Evolutionary conservation across 305 asterid species (phyloP).

Genomic region (Plantago rigida): DNA sequence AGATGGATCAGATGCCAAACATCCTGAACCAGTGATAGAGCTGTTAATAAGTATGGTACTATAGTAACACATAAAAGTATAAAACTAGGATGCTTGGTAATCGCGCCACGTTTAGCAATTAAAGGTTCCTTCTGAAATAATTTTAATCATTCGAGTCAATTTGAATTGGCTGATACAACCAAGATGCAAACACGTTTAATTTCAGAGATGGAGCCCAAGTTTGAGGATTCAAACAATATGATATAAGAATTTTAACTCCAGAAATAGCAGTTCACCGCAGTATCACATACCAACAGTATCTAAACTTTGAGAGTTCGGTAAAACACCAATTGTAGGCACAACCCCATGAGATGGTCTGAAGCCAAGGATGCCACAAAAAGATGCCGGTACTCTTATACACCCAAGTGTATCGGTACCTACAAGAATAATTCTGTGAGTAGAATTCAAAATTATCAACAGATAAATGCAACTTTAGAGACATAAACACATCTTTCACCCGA

Average conservation of each 20-base stretch:
- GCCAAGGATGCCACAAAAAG: conserved; percentile 72
- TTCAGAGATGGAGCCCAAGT: conserved; percentile 1
- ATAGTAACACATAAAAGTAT: not conserved
- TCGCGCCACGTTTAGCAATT: not conserved
- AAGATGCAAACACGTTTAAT: not conserved
- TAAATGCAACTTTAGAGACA: conserved; percentile 4
- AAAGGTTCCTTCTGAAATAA: not conserved
- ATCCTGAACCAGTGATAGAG: conserved; percentile 46
- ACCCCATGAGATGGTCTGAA: conserved; percentile 81
- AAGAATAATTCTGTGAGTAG: conserved; percentile 24
- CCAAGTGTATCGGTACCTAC: conserved; percentile 65
- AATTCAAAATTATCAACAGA: conserved; percentile 14
- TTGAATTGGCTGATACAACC: not conserved
- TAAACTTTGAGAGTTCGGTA: conserved; percentile 77
- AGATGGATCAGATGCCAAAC: conserved; percentile 77
- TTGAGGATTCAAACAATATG: conserved; percentile 6
- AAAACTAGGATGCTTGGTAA: conserved; percentile 2
- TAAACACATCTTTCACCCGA: not conserved
- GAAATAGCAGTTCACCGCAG: conserved; percentile 18
- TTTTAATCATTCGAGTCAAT: not conserved
- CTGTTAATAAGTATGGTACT: conserved; percentile 16
- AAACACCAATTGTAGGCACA: conserved; percentile 60
- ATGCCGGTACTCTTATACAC: conserved; percentile 53
- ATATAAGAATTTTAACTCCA: conserved; percentile 2
- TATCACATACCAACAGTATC: conserved; percentile 70